phyloP scores from a whole-genome alignment of 345 rosid genomes.

The Conringia planisiliqua region DNA sequence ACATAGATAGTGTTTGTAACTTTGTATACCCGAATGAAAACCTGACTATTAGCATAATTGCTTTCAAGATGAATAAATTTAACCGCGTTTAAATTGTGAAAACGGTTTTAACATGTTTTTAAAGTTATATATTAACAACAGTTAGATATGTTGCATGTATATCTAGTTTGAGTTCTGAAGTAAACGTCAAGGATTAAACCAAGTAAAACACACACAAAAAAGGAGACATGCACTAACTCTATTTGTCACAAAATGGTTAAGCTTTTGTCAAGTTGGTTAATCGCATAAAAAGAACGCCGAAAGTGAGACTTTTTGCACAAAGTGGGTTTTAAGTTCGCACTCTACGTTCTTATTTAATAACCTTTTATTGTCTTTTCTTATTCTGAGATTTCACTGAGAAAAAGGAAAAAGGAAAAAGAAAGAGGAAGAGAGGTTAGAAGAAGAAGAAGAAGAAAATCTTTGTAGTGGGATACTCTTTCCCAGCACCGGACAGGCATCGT shows the following conservation, averaged over 20 bases:
- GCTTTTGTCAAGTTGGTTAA: not conserved
- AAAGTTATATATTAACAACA: not conserved
- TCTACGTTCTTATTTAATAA: not conserved
- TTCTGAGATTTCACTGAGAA: constrained; percentile 36
- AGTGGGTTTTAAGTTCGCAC: constrained; percentile 21
- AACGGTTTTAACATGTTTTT: not conserved
- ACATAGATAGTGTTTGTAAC: not conserved
- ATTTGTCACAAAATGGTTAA: not conserved
- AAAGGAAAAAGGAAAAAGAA: constrained; percentile 16
- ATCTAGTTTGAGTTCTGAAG: not conserved
- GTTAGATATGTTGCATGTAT: not conserved
- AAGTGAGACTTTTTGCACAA: constrained; percentile 17
- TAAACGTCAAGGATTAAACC: not conserved
- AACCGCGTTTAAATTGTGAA: not conserved
- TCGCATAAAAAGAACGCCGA: constrained; percentile 19
- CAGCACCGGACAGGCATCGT: constrained; percentile 44
- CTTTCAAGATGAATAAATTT: not conserved
- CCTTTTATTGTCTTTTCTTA: constrained; percentile 15
- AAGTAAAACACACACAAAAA: not conserved
- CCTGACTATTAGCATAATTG: not conserved
- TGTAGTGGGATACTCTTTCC: constrained; percentile 71
- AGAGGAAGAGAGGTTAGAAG: constrained; percentile 27
- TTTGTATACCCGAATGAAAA: not conserved
- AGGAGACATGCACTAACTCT: not conserved
- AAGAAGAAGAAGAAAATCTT: constrained; percentile 17